A percentile compares a stretch with the other conserved stretches of the same genome.
phyloP scores from a whole-genome alignment of 257 asterid species.

The Nicotiana knightiana region DNA sequence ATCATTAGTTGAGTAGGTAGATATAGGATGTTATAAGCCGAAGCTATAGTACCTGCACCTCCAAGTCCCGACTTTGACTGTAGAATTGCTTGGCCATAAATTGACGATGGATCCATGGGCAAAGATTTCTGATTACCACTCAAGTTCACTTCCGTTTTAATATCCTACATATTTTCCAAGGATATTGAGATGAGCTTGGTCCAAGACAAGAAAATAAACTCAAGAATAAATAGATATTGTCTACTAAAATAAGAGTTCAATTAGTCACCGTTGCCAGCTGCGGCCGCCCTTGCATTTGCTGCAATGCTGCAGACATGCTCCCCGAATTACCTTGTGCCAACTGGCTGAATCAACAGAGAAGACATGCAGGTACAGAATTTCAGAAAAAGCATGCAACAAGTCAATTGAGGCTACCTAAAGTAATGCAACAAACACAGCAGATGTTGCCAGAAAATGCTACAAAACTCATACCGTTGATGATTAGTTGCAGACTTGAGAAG shows the following conservation, averaged over 20 bases:
- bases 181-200: conserved; percentile 15
- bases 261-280: conserved; percentile 66
- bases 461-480: conserved; percentile 74
- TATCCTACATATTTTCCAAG: conserved; percentile 47
- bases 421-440: not conserved
- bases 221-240: not conserved
- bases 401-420: not conserved
- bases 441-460: conserved; percentile 1
- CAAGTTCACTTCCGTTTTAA: conserved; percentile 68
- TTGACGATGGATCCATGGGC: conserved; percentile 87
- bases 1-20: not conserved
- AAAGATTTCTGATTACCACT: conserved; percentile 67
- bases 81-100: conserved; percentile 90
- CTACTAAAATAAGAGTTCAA: not conserved
- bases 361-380: not conserved
- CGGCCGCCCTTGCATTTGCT: conserved; percentile 95
- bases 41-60: conserved; percentile 62
- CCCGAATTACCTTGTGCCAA: conserved; percentile 84
- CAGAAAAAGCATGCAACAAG: not conserved
- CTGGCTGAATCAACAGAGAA: conserved; percentile 61
- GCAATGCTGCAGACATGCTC: conserved; percentile 87
- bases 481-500: conserved; percentile 83
- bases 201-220: not conserved
- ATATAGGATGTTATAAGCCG: not conserved
- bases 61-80: conserved; percentile 94